A percentile compares a stretch with the other conserved stretches of the same genome.
Evolutionary conservation across 345 rosid genomes (phyloP).

Genomic region (Aquilaria malaccensis): DNA sequence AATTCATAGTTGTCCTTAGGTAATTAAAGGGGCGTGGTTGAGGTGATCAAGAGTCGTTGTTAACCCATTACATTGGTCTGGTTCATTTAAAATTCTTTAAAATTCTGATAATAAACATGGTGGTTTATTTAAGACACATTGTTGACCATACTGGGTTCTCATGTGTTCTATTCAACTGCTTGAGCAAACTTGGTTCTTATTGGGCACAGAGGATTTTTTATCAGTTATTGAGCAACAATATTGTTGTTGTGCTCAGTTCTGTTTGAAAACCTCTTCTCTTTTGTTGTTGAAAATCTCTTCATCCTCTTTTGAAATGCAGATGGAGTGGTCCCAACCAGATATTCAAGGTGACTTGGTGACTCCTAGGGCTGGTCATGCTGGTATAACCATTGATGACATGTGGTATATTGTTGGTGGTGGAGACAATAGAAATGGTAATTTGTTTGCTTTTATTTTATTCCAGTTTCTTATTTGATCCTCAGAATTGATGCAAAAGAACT

Average conservation of each 20-base stretch:
- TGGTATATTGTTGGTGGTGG: conserved; percentile 98
- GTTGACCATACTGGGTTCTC: too few relatives aligned
- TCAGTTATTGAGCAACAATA: neutral
- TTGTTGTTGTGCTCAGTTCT: neutral
- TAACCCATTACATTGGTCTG: too few relatives aligned
- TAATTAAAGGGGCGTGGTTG: too few relatives aligned
- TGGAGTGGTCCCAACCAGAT: conserved; percentile 94
- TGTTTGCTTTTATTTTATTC: neutral
- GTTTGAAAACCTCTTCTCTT: neutral
- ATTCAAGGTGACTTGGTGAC: conserved; percentile 62
- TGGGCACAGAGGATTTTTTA: conserved; percentile 1
- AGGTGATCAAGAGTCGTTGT: too few relatives aligned
- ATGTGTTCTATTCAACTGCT: too few relatives aligned
- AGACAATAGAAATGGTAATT: conserved; percentile 80
- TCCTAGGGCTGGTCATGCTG: conserved; percentile 95
- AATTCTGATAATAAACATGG: too few relatives aligned
- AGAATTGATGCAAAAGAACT: conserved; percentile 6
- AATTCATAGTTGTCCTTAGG: too few relatives aligned
- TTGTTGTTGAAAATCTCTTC: neutral
- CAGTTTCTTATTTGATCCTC: neutral
- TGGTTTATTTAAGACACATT: too few relatives aligned
- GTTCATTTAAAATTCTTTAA: too few relatives aligned
- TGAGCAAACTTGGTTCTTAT: neutral
- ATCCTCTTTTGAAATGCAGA: conserved; percentile 37
- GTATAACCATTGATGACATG: conserved; percentile 64